A percentile compares a stretch with the other conserved stretches of the same genome.
Conservation (phyloP, 495 filamentous ascomycete genomes). For the Aspergillus conjunctus region DNA sequence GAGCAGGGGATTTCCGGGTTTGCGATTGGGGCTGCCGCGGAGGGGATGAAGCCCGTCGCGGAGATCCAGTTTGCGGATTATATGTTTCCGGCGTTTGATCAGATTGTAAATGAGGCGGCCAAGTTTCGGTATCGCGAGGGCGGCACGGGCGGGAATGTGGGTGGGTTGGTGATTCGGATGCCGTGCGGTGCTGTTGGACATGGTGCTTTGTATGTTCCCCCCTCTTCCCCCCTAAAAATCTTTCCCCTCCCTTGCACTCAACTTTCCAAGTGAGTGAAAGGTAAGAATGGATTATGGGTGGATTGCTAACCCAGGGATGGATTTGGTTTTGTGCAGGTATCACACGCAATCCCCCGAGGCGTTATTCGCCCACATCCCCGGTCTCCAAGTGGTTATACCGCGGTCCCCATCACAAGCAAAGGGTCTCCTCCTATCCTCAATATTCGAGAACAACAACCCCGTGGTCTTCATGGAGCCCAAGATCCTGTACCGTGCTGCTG, state of each 20-base stretch:
- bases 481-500: slow-evolving; percentile 88
- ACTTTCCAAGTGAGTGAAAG: too few relatives aligned
- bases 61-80: slow-evolving; percentile 99
- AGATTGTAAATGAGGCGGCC: slow-evolving; percentile 95
- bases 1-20: slow-evolving; percentile 97
- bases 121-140: slow-evolving; percentile 92
- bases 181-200: slow-evolving; percentile 95
- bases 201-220: slow-evolving; percentile 71
- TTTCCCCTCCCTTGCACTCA: not conserved
- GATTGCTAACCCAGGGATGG: not conserved
- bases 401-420: slow-evolving; percentile 91
- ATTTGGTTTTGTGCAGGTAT: slow-evolving; percentile 59
- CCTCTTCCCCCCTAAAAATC: not conserved
- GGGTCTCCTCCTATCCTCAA: slow-evolving; percentile 76
- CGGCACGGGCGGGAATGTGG: slow-evolving; percentile 62
- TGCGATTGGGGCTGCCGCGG: slow-evolving; percentile 82
- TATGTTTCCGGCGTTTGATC: slow-evolving; percentile 94
- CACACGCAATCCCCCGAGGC: slow-evolving; percentile 93
- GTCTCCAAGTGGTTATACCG: slow-evolving; percentile 86
- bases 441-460: slow-evolving; percentile 82
- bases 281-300: not conserved
- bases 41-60: slow-evolving; percentile 91
- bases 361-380: slow-evolving; percentile 90
- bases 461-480: slow-evolving; percentile 98
- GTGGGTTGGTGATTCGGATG: slow-evolving; percentile 90